Evolutionary conservation across 1,284 basidiomycete genomes (phyloP), one percentile per base, ranked within the genome.

Genomic region (Ganoderma leucocontextum): DNA sequence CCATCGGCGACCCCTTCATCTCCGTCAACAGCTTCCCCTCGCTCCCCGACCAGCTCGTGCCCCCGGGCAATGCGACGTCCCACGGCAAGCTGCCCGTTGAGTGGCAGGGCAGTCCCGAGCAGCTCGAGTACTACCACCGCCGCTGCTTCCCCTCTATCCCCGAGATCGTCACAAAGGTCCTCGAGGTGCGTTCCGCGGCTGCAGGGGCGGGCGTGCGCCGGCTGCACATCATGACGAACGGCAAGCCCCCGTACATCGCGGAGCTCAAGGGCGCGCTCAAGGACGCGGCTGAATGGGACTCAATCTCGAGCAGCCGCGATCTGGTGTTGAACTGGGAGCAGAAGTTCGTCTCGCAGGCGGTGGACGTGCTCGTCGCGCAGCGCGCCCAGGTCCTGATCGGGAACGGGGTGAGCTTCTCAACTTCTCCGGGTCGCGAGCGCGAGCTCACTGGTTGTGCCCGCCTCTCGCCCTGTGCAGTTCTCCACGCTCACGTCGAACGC

Each of bases 171-270:
- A 70, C 75, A 42, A 80, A 79, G 53, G 82, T 87, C 2, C 74
- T 75, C 29, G 74, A 82, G 39, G 79, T 89, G 33, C 69, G 63
- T 67, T 71, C 22, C 72, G 72, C 66, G 60, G 72, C 63, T 19
- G 74, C 73, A 4, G 75, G 69, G 42, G 53, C 49, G 17, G 75
- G 72, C 49, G 71, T 86, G 63, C 74, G 77, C 69, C 75, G 74
- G 60, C 60, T 89, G 25, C 89, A 86, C 71, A 79, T 90, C 60
- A 84, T 89, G 84, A 89, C 89, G 42, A 89, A 90, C 62, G 89
- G 82, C 1, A 74, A 80, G 25, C 65, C 53, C 38, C 77, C 75
- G 61, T 83, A 82, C 76, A 61, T 82, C 38, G 49, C 73, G 0
- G 81, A 86, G 68, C 80, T 90, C 35, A 82, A 82, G 72, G 63